Conservation (phyloP, 2,329 filamentous ascomycete genomes). For the Botrytis hyacinthi region DNA sequence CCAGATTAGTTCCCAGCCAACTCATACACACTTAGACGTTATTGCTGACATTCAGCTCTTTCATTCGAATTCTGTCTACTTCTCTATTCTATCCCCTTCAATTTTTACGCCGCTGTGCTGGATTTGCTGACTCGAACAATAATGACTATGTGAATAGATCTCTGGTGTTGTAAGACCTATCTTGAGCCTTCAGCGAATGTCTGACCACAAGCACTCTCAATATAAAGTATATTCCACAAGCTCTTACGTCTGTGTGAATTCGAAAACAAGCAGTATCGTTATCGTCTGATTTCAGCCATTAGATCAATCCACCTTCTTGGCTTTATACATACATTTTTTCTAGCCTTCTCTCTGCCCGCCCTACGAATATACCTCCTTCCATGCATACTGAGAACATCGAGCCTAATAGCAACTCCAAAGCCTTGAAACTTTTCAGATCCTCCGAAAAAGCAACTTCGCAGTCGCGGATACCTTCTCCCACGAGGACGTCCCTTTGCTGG, state of each 20-base stretch:
- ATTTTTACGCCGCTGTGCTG: not conserved
- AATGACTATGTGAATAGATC: slow-evolving; percentile 18
- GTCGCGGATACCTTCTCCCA: slow-evolving; percentile 16
- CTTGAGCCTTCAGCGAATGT: slow-evolving; percentile 23
- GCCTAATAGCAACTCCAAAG: not conserved
- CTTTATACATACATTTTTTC: slow-evolving; percentile 1
- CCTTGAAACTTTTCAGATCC: slow-evolving; percentile 1
- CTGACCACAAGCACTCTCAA: not conserved
- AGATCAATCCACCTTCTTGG: slow-evolving; percentile 6
- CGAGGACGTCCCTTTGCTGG: slow-evolving; percentile 20
- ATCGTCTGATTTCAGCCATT: not conserved
- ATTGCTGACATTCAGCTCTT: slow-evolving; percentile 18
- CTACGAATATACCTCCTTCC: slow-evolving; percentile 4
- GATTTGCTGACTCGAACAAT: slow-evolving; percentile 24
- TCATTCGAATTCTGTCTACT: not conserved
- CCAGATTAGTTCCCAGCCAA: slow-evolving; percentile 8
- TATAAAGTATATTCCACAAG: not conserved
- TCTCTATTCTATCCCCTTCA: slow-evolving; percentile 6
- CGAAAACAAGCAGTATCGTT: slow-evolving; percentile 1
- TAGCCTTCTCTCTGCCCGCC: not conserved
- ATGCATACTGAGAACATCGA: slow-evolving; percentile 5
- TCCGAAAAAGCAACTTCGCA: not conserved
- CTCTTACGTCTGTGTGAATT: slow-evolving; percentile 1
- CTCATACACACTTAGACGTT: slow-evolving; percentile 4
- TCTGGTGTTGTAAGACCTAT: slow-evolving; percentile 22